phyloP scores from a whole-genome alignment of 2,329 filamentous ascomycete genomes.

The Aureobasidium sp. region DNA sequence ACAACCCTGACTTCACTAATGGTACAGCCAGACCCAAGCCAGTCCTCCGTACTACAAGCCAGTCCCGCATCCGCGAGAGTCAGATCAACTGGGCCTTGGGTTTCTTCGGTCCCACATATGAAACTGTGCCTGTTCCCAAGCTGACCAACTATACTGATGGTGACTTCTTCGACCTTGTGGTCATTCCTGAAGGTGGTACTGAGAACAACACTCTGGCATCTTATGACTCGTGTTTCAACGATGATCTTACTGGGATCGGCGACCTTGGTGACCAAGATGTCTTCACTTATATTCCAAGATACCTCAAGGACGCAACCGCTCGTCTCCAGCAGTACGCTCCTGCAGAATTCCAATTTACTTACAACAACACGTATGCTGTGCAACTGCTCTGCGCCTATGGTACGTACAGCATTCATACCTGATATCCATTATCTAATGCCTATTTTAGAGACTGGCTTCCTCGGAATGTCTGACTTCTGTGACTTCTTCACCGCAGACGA shows the following conservation, averaged over 20 bases:
- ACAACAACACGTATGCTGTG: slow-evolving; percentile 44
- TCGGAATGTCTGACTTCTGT: slow-evolving; percentile 47
- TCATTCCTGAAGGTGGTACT: slow-evolving; percentile 44
- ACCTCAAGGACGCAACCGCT: slow-evolving; percentile 38
- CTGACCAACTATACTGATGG: slow-evolving; percentile 36
- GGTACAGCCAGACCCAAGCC: slow-evolving; percentile 43
- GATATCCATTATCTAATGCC: background rate
- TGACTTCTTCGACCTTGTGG: slow-evolving; percentile 38
- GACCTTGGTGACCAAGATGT: slow-evolving; percentile 37
- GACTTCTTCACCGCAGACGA: slow-evolving; percentile 48
- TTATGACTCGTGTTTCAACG: slow-evolving; percentile 44
- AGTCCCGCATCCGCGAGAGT: slow-evolving; percentile 50
- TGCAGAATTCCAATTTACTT: slow-evolving; percentile 41
- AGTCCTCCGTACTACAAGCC: slow-evolving; percentile 47
- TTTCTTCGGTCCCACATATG: slow-evolving; percentile 45
- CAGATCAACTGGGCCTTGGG: slow-evolving; percentile 47
- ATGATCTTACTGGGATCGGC: slow-evolving; percentile 30
- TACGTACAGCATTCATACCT: background rate
- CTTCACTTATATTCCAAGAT: slow-evolving; percentile 40
- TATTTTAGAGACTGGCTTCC: slow-evolving; percentile 36
- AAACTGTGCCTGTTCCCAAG: slow-evolving; percentile 30
- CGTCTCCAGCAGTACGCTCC: slow-evolving; percentile 44
- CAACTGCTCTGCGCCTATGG: slow-evolving; percentile 48
- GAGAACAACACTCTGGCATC: slow-evolving; percentile 49
- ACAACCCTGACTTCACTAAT: slow-evolving; percentile 43